These are phyloP conservation scores for Beauveria sp. DNA, from an alignment of 2,329 filamentous ascomycete species.

Conservation along the genomic window DNA sequence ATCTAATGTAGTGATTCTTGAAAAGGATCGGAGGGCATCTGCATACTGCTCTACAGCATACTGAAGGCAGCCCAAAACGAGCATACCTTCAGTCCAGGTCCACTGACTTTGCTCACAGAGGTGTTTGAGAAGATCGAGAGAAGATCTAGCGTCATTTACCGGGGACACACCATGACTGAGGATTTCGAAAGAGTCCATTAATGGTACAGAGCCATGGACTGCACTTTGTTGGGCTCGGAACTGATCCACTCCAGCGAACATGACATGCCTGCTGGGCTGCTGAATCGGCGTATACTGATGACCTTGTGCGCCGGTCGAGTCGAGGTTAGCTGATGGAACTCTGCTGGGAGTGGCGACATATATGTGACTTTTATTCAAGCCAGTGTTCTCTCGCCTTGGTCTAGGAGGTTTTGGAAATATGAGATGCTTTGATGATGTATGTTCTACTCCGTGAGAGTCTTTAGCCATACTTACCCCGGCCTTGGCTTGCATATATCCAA, in stretches of 20 bases:
- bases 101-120: constrained; percentile 74
- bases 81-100: constrained; percentile 89
- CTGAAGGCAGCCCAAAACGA: constrained; percentile 82
- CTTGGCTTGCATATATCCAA: constrained; percentile 54
- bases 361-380: neutral
- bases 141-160: constrained; percentile 50
- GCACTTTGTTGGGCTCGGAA: constrained; percentile 18
- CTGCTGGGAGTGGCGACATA: neutral
- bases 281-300: constrained; percentile 1
- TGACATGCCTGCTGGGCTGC: neutral
- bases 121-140: constrained; percentile 63
- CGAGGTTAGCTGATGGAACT: neutral
- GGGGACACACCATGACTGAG: constrained; percentile 25
- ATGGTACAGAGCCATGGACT: neutral
- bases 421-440: constrained; percentile 38
- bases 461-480: constrained; percentile 41
- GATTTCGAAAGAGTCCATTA: neutral
- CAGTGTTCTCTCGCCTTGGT: constrained; percentile 1
- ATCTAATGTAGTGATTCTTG: constrained; percentile 50
- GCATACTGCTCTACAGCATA: constrained; percentile 84
- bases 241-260: constrained; percentile 31
- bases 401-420: constrained; percentile 42
- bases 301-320: neutral
- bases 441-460: constrained; percentile 26
- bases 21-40: constrained; percentile 68